phyloP scores from a whole-genome alignment of 345 rosid species.

The Gossypium stocksii region DNA sequence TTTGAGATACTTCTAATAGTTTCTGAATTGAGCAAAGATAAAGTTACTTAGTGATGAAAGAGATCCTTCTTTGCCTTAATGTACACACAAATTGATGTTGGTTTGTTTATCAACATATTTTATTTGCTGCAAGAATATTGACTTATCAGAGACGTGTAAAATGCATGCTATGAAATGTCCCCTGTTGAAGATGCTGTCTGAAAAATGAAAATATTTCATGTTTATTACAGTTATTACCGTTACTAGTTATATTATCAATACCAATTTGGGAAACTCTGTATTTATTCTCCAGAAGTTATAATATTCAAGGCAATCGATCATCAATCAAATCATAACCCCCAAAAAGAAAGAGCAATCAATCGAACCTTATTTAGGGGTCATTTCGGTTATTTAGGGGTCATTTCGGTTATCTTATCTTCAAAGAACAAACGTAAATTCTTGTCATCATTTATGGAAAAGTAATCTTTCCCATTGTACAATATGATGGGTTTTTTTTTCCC shows the following conservation, averaged over 20 bases:
- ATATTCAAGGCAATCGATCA: constrained; percentile 1
- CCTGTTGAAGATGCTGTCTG: no score
- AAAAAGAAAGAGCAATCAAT: neutral
- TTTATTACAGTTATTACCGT: no score
- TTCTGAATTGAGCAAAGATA: constrained; percentile 22
- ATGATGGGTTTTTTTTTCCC: neutral
- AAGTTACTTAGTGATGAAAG: constrained; percentile 1
- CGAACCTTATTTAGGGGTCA: neutral
- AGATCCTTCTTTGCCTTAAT: neutral
- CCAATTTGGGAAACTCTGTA: no score
- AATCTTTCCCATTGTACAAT: neutral
- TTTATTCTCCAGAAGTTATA: neutral
- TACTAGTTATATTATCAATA: no score
- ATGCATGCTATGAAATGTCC: neutral
- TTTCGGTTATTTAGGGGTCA: neutral
- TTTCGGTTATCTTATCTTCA: neutral
- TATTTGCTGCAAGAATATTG: neutral
- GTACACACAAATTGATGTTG: constrained; percentile 1
- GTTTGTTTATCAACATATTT: neutral
- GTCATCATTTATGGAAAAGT: neutral
- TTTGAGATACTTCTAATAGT: constrained; percentile 16
- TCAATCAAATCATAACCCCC: neutral
- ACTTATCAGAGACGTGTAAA: neutral
- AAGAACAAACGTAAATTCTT: neutral
- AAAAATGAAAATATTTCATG: no score